phyloP scores from a whole-genome alignment of 164 flowering plant genomes.

The Euptelea pleiosperma region DNA sequence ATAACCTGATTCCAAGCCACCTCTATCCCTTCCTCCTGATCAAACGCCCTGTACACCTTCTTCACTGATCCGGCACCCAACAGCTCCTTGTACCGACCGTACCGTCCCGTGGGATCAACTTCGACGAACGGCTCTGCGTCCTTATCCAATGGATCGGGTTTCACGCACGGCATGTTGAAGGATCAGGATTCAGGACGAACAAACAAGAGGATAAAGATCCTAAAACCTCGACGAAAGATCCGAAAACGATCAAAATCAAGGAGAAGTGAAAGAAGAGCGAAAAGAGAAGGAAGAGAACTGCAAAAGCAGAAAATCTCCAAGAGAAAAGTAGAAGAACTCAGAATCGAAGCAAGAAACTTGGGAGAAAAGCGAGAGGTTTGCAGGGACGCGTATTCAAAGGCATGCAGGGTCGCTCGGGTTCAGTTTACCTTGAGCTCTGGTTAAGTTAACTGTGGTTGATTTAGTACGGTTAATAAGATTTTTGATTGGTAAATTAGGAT shows the following conservation, averaged over 20 bases:
- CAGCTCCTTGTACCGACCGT: conserved; percentile 61
- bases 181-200: neutral
- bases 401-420: no score
- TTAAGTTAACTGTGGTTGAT: no score
- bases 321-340: no score
- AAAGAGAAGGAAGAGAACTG: no score
- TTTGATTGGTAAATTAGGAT: no score
- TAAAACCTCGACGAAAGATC: neutral
- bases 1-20: conserved; percentile 86
- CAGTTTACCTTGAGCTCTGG: no score
- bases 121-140: conserved; percentile 62
- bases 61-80: conserved; percentile 74
- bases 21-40: conserved; percentile 78
- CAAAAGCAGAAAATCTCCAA: no score
- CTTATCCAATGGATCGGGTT: conserved; percentile 22
- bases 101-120: conserved; percentile 68
- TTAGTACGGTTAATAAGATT: no score
- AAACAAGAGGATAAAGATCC: neutral
- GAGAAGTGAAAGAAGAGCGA: no score
- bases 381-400: no score
- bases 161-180: conserved; percentile 43
- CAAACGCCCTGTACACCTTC: conserved; percentile 76
- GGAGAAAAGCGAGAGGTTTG: no score
- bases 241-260: neutral
- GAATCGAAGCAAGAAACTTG: no score